Percentiles rank a stretch among this genome's conserved stretches.
These are phyloP conservation scores for Umbelopsis ramanniana DNA, from an alignment of 192 early-diverging fungal genomes.

Conservation along the genomic window DNA sequence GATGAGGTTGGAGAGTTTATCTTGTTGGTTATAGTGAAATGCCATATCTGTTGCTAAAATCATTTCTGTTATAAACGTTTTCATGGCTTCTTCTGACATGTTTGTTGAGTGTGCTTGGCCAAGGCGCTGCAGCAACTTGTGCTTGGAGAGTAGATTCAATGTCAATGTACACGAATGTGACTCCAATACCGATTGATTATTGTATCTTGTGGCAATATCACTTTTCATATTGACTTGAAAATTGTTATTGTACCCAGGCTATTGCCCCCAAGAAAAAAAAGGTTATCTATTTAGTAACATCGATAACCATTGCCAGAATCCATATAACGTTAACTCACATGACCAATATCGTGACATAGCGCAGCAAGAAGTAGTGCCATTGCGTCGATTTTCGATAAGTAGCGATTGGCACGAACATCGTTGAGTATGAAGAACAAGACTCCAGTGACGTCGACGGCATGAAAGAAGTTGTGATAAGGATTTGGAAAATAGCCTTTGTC, in stretches of 20 bases:
- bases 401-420: conserved; percentile 68
- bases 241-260: conserved; percentile 91
- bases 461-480: conserved; percentile 92
- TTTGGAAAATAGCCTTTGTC: conserved; percentile 82
- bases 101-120: conserved; percentile 45
- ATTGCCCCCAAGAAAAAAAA: background rate
- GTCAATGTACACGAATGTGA: conserved; percentile 82
- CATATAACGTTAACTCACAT: conserved; percentile 55
- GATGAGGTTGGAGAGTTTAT: conserved; percentile 51
- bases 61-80: conserved; percentile 11
- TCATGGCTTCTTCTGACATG: conserved; percentile 13
- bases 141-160: conserved; percentile 72
- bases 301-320: background rate
- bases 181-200: conserved; percentile 85
- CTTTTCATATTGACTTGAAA: conserved; percentile 89
- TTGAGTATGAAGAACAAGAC: conserved; percentile 81
- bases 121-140: conserved; percentile 67
- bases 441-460: conserved; percentile 87
- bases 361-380: conserved; percentile 80
- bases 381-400: conserved; percentile 72
- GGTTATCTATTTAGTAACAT: too few relatives aligned
- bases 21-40: conserved; percentile 77
- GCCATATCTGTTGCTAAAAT: conserved; percentile 88
- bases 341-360: conserved; percentile 89
- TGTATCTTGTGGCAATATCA: conserved; percentile 71